Base-by-base conservation (phyloP, 2,329 filamentous ascomycete species). In the Xylaria sp. region DNA sequence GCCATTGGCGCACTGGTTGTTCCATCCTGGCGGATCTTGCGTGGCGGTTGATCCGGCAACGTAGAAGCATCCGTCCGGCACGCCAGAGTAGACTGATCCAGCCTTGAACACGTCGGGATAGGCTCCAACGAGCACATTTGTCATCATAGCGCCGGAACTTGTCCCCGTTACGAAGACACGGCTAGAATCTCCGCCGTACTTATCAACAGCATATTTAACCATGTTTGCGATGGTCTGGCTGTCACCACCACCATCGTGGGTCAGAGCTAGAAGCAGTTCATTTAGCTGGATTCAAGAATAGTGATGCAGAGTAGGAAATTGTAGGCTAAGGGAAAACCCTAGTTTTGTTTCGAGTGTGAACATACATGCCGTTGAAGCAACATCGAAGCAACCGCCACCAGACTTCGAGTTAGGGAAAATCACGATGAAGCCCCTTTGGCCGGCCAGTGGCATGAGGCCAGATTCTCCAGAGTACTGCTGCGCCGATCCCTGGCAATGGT, bases 401-500 rank as follows among this genome's bases (percentile, higher is more conserved):
- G 78, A 81, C 59, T 74, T 80, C 5, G 79, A 83, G 72, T 80
- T 80, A 2, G 84, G 84, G 69, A 83, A 85, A 69, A 85, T 82
- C 20, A 83, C 76, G 63, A 90, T 88, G 77, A 86, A 89, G 46
- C 86, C 87, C 59, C 86, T 81, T 33, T 79, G 77, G 69, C 89
- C 86, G 15, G 88, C 85, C 15, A 86, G 80, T 2, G 79, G 79
- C 36, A 85, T 83, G 75, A 88, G 89, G 1, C 84, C 82, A 0
- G 83, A 84, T 66, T 82, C 81, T 23, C 74, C 79, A 74, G 84
- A 87, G 77, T 85, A 89, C 6, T 81, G 83, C 65, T 82, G 77
- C 0, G 84, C 87, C 0, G 83, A 85, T 10, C 87, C 87, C 26
- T 78, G 80, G 78, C 88, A 90, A 78, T 85, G 88, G 78, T 89